Base-by-base conservation (phyloP, 2,329 filamentous ascomycete genomes). In the Pestalotiopsis sp. region DNA sequence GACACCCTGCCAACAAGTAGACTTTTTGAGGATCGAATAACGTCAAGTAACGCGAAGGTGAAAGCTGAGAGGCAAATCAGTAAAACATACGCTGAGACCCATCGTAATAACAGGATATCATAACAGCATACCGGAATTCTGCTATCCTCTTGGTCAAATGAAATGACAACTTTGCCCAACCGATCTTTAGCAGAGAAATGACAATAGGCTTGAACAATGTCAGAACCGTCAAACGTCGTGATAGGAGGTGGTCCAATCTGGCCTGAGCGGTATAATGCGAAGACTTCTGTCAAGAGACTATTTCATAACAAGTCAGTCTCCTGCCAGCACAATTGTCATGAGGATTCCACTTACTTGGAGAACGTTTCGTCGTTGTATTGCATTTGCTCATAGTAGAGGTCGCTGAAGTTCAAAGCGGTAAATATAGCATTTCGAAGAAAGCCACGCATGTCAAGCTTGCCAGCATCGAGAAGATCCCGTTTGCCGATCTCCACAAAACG, bases 401-500 rank as follows among this genome's bases (percentile, higher is more conserved):
- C 25, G 25, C 25, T 27, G 25, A 27, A 27, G 25, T 27, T 3
- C 3, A 27, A 27, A 23, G 71, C 67, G 13, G 68, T 66, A 66
- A 81, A 81, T 2, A 74, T 76, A 11, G 78, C 72, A 41, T 77
- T 81, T 5, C 75, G 68, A 14, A 76, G 72, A 60, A 83, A 82
- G 0, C 73, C 73, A 1, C 71, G 64, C 60, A 63, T 63, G 60
- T 63, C 60, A 11, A 63, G 23, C 60, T 63, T 63, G 25, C 25
- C 31, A 17, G 13, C 31, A 31, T 39, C 60, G 14, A 69, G 57
- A 20, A 70, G 68, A 61, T 71, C 70, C 25, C 70, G 70, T 3
- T 69, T 68, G 12, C 70, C 70, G 17, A 71, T 67, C 39, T 71
- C 25, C 25, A 27, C 25, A 27, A 27, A 27, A 27, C 25, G 25